phyloP scores from a whole-genome alignment of 495 filamentous ascomycete genomes.

The Penicillium egyptiacum region DNA sequence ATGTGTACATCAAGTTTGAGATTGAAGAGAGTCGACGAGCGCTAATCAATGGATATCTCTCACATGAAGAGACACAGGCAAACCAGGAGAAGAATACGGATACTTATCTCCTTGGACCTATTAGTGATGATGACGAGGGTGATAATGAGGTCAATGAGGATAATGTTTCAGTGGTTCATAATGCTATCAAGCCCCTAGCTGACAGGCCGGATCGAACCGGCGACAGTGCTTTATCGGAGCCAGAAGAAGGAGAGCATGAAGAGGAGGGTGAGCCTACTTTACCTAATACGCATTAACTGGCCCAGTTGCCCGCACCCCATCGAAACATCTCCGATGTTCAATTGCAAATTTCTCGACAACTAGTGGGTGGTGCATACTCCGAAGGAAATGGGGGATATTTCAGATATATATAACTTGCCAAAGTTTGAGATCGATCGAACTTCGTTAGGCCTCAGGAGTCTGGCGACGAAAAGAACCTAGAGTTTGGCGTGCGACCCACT shows the following conservation, averaged over 20 bases:
- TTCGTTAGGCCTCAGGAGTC: too few species aligned
- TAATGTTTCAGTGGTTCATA: neutral
- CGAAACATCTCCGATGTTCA: too few species aligned
- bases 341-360: too few species aligned
- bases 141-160: constrained; percentile 3
- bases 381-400: too few species aligned
- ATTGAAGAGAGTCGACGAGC: constrained; percentile 6
- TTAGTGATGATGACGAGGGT: constrained; percentile 7
- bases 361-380: too few species aligned
- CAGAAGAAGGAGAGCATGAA: constrained; percentile 1
- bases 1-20: constrained; percentile 13
- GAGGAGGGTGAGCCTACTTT: neutral
- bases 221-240: neutral
- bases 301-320: too few species aligned
- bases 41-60: constrained; percentile 7
- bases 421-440: too few species aligned
- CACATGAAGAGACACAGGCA: constrained; percentile 6
- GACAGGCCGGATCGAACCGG: neutral
- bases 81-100: neutral
- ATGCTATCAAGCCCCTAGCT: neutral
- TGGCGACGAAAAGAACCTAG: too few species aligned
- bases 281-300: constrained; percentile 1
- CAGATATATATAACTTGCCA: too few species aligned
- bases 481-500: too few species aligned
- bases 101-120: constrained; percentile 6